These are phyloP conservation scores for Mycena metata DNA, from an alignment of 768 basidiomycete species.

Conservation along the genomic window DNA sequence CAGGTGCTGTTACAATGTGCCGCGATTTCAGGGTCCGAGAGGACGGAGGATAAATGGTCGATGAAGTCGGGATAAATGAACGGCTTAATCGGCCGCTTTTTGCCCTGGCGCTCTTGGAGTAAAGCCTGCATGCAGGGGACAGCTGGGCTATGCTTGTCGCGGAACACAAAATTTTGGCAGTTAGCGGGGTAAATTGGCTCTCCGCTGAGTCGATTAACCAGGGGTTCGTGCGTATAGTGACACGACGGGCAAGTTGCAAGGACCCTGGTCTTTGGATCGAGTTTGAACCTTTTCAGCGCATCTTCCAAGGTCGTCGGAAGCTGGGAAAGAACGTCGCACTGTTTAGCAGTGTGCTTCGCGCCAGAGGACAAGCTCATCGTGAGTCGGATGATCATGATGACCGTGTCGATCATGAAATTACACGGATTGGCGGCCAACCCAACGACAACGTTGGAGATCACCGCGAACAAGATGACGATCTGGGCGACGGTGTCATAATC, in stretches of 20 bases:
- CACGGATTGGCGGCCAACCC: conserved; percentile 30
- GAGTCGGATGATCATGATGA: conserved; percentile 31
- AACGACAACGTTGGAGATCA: conserved; percentile 30
- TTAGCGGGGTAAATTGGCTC: conserved; percentile 32
- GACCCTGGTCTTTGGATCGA: conserved; percentile 34
- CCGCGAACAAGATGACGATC: conserved; percentile 26
- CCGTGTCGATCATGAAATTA: conserved; percentile 36
- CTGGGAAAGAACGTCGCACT: conserved; percentile 27
- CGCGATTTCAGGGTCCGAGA: conserved; percentile 37
- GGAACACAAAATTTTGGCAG: conserved; percentile 30
- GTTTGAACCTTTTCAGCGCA: conserved; percentile 31
- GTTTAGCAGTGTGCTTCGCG: no score
- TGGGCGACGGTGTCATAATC: conserved; percentile 27
- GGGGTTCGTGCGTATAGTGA: conserved; percentile 32
- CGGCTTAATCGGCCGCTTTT: conserved; percentile 40
- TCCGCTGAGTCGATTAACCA: conserved; percentile 26
- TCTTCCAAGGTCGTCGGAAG: conserved; percentile 32
- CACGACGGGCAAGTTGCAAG: conserved; percentile 33
- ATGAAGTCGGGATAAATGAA: conserved; percentile 37
- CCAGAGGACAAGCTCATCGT: conserved; percentile 31
- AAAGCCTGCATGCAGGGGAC: conserved; percentile 15
- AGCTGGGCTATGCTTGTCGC: conserved; percentile 25
- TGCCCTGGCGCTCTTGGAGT: conserved; percentile 30
- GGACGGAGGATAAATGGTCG: conserved; percentile 40
- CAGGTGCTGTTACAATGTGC: conserved; percentile 34